phyloP scores from a whole-genome alignment of 2,329 filamentous ascomycete species.

The Aspergillus bombycis region DNA sequence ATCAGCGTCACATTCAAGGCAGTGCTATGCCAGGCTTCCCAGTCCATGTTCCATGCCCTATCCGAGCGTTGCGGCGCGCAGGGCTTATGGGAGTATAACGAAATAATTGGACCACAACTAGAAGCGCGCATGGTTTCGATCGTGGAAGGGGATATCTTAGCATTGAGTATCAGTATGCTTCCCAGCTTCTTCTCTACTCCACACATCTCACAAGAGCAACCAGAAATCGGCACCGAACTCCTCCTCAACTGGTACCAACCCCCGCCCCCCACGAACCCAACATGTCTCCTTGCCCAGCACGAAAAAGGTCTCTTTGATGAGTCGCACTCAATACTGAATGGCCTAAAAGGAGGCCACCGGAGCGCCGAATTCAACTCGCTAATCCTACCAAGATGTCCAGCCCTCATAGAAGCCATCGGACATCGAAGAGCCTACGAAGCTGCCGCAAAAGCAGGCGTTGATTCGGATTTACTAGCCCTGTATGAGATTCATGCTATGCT shows the following conservation, averaged over 20 bases:
- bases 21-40: background rate
- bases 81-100: constrained; percentile 19
- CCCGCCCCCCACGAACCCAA: constrained; percentile 16
- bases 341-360: background rate
- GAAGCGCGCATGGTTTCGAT: constrained; percentile 8
- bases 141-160: constrained; percentile 24
- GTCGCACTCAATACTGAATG: background rate
- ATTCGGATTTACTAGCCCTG: background rate
- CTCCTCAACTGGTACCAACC: constrained; percentile 25
- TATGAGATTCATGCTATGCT: background rate
- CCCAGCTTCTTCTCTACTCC: background rate
- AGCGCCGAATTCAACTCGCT: background rate
- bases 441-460: background rate
- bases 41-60: constrained; percentile 18
- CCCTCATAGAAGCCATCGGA: background rate
- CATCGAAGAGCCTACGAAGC: constrained; percentile 5
- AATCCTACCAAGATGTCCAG: background rate
- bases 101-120: constrained; percentile 18
- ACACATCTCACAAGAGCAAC: background rate
- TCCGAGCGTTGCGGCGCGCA: constrained; percentile 20
- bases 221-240: constrained; percentile 28
- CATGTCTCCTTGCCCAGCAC: constrained; percentile 15
- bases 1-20: background rate
- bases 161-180: constrained; percentile 24
- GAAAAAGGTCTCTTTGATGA: background rate